Percentiles rank a stretch among this genome's conserved stretches.
phyloP scores from a whole-genome alignment of 2,329 filamentous ascomycete species.

The Colletotrichum sp. region DNA sequence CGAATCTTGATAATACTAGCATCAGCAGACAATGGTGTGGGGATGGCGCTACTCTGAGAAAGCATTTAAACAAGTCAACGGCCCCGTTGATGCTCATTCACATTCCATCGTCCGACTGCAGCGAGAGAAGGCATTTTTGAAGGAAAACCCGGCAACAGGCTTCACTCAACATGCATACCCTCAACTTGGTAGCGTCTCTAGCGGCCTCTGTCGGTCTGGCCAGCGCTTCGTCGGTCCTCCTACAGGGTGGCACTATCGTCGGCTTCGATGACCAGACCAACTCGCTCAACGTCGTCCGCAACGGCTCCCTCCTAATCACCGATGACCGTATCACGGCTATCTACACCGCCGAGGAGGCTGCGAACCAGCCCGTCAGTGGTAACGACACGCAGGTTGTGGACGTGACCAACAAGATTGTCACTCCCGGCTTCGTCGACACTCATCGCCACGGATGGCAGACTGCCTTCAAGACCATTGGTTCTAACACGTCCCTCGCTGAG shows the following conservation, averaged over 20 bases:
- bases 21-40: neutral
- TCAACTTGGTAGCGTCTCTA: neutral
- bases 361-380: neutral
- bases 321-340: slow-evolving; percentile 41
- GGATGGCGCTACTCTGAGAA: neutral
- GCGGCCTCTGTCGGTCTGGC: neutral
- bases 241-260: slow-evolving; percentile 44
- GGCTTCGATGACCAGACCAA: slow-evolving; percentile 39
- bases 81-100: neutral
- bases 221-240: slow-evolving; percentile 26
- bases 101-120: neutral
- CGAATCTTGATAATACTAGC: neutral
- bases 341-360: slow-evolving; percentile 18
- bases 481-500: slow-evolving; percentile 54
- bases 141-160: too few species aligned
- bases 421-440: slow-evolving; percentile 61
- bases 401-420: slow-evolving; percentile 54
- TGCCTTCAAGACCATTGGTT: slow-evolving; percentile 54
- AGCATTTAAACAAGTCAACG: neutral
- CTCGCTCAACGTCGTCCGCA: slow-evolving; percentile 39
- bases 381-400: slow-evolving; percentile 47
- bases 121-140: neutral
- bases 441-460: slow-evolving; percentile 64
- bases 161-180: neutral
- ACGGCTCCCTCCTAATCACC: slow-evolving; percentile 44